Evolutionary conservation across 306 rosid species (phyloP), one percentile per base, ranked within the genome.

Genomic region (Crotalaria pallida): DNA sequence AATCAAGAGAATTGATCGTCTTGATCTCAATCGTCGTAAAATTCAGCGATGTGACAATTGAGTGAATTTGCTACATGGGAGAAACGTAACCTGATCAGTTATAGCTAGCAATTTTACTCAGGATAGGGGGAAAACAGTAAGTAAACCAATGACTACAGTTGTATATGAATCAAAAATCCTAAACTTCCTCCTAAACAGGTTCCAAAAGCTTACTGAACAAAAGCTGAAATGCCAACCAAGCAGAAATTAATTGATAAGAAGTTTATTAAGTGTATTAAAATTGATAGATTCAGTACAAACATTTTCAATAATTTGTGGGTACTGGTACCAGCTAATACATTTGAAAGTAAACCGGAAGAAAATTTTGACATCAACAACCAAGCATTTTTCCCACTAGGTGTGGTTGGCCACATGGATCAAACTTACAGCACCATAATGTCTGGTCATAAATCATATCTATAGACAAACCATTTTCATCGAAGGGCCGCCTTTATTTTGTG

Each of bases 1-100:
- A 94, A 41, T 89, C 90, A n/a, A 91, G 85, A 44, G 97, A 84
- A 79, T 94, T 91, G 72, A 89, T 84, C 0, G 97, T 94, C 86
- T 87, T 86, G 77, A 94, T 87, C 87, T 92, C 94, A 31, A 91
- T 84, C 2, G 89, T 70, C 55, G 85, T 72, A 77, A 87, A 77
- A 86, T 76, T 86, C 83, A 87, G 89, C 5, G 88, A 84, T 58
- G 75, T 51, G 61, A 94, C 77, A 47, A 83, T 83, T 0, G 86
- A 27, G 73, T 94, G 99, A 70, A 95, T 91, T 57, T 91, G 80
- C 99, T 95, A 91, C 89, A 80, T 0, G 4, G 17, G 44, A 50
- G 48, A 73, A 71, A 57, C 24, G 33, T 18, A 50, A n/a, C 10
- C 29, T 0, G 38, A 65, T 59, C 61, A 77, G 65, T 31, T 31